Percentiles rank a stretch among this genome's conserved stretches.
Conservation (phyloP, 805 yeast genomes). For the Blastobotrys muscicola region DNA sequence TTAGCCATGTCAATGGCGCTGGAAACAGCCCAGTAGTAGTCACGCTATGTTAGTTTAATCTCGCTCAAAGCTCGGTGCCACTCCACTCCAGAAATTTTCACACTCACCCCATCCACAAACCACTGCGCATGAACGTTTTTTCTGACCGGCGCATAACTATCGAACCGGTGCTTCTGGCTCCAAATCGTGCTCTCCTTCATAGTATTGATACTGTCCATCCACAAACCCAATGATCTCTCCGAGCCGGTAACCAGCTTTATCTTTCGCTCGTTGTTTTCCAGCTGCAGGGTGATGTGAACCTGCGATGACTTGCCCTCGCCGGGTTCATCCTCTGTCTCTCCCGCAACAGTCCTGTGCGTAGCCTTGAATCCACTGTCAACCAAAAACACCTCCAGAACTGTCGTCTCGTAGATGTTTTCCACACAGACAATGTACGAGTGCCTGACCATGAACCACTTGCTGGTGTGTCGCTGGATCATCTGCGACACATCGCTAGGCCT, state of each 20-base stretch:
- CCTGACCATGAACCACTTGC: conserved; percentile 85
- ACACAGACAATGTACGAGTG: conserved; percentile 80
- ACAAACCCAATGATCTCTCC: conserved; percentile 71
- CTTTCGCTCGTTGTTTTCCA: conserved; percentile 35
- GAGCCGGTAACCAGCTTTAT: conserved; percentile 46
- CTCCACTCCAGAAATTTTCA: too few relatives aligned
- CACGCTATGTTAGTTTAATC: conserved; percentile 36
- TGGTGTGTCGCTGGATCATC: conserved; percentile 84
- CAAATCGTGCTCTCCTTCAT: conserved; percentile 66
- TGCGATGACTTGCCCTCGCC: conserved; percentile 12
- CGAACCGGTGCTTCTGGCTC: conserved; percentile 68
- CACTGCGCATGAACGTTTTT: conserved; percentile 83
- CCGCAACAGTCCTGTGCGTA: conserved; percentile 27
- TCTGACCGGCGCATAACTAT: conserved; percentile 88
- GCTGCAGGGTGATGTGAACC: conserved; percentile 18
- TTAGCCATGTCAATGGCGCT: conserved; percentile 88
- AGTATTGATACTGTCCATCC: conserved; percentile 64
- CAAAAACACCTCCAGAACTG: conserved; percentile 82
- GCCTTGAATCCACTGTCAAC: conserved; percentile 72
- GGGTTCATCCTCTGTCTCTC: conserved; percentile 15
- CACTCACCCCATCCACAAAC: conserved; percentile 72
- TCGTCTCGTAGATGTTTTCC: conserved; percentile 74
- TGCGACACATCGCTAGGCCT: conserved; percentile 67
- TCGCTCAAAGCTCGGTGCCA: not conserved
- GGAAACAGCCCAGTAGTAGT: conserved; percentile 92